Evolutionary conservation across 768 basidiomycete genomes (phyloP).

Genomic region (Pulveroboletus sp.): DNA sequence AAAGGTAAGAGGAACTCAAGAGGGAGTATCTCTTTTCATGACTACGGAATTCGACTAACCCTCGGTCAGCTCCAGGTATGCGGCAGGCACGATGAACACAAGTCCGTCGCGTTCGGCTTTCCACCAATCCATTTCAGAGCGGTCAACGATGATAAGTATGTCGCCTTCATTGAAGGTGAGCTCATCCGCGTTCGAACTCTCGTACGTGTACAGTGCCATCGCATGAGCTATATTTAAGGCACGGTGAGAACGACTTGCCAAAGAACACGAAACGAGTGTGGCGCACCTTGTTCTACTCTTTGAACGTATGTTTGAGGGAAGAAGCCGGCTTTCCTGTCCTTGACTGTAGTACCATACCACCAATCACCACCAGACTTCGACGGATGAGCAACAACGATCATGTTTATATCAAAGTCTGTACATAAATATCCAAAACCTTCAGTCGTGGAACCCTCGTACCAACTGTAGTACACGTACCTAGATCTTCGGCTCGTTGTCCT

Average conservation of each 20-base stretch:
- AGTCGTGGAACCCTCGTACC: background rate
- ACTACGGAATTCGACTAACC: slow-evolving; percentile 72
- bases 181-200: slow-evolving; percentile 70
- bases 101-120: slow-evolving; percentile 86
- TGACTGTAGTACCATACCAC: slow-evolving; percentile 83
- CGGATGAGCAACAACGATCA: slow-evolving; percentile 76
- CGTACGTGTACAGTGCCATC: slow-evolving; percentile 79
- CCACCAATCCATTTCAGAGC: slow-evolving; percentile 90
- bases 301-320: slow-evolving; percentile 91
- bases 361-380: slow-evolving; percentile 86
- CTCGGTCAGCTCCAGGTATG: slow-evolving; percentile 81
- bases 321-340: slow-evolving; percentile 71
- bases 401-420: slow-evolving; percentile 77
- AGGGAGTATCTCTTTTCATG: slow-evolving; percentile 30
- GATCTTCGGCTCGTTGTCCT: slow-evolving; percentile 84
- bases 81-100: slow-evolving; percentile 89
- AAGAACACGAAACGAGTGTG: background rate
- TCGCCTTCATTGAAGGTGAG: slow-evolving; percentile 86
- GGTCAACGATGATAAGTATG: slow-evolving; percentile 74
- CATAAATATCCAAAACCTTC: background rate
- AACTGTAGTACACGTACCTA: slow-evolving; percentile 53
- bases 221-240: slow-evolving; percentile 51
- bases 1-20: slow-evolving; percentile 55
- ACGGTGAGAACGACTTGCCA: background rate
- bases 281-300: slow-evolving; percentile 57